These are phyloP conservation scores for Pseudocercospora musae DNA, from an alignment of 2,329 filamentous ascomycete species.

Conservation along the genomic window DNA sequence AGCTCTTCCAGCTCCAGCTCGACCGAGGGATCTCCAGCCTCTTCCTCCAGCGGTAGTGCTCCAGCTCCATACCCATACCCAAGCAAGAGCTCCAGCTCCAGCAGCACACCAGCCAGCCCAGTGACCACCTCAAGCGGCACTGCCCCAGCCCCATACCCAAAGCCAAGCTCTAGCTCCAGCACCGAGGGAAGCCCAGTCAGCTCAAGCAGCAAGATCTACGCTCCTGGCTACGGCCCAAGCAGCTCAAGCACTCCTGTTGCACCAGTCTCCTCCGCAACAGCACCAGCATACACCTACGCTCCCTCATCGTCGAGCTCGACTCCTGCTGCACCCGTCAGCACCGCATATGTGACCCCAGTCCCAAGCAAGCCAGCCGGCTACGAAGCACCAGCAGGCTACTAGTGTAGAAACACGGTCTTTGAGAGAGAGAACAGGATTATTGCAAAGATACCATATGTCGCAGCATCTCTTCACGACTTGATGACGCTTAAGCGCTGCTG, in stretches of 20 bases:
- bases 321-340: conserved; percentile 8
- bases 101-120: not conserved
- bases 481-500: conserved; percentile 10
- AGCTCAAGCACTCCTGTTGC: conserved; percentile 9
- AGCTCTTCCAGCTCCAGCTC: conserved; percentile 1
- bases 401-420: conserved; percentile 3
- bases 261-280: not conserved
- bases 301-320: conserved; percentile 1
- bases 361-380: conserved; percentile 13
- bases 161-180: conserved; percentile 11
- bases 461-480: conserved; percentile 17
- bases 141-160: conserved; percentile 2
- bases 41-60: conserved; percentile 1
- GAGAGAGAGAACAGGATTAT: conserved; percentile 4
- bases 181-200: not conserved
- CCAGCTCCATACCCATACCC: conserved; percentile 8
- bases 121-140: conserved; percentile 1
- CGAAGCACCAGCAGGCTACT: conserved; percentile 8
- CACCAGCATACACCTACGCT: conserved; percentile 16
- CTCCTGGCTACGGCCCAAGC: conserved; percentile 12
- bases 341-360: conserved; percentile 17
- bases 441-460: conserved; percentile 6
- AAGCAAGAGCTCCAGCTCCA: conserved; percentile 8
- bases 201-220: conserved; percentile 1
- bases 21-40: not conserved